Base-by-base conservation (phyloP, 768 basidiomycete genomes). In the Filobasidium floriforme region DNA sequence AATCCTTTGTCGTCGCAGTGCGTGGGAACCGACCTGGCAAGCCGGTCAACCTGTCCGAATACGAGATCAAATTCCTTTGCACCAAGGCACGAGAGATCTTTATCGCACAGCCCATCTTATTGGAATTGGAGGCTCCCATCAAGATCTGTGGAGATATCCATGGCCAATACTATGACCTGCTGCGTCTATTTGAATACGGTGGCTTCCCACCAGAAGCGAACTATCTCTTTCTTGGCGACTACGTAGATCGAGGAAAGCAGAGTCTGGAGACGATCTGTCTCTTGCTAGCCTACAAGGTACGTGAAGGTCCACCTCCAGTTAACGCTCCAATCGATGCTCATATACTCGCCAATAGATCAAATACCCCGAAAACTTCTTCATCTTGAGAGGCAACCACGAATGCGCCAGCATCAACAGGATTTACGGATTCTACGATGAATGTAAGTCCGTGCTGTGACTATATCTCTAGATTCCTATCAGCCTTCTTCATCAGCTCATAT, bases 61-160 rank as follows among this genome's bases (percentile, higher is more conserved):
- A 93, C 83, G 94, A 99, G 83, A 98, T 99, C 85, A 94, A 92
- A 80, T 92, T 93, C 80, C 85, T 99, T 70, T 99, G 94, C 83
- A 96, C 92, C 77, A 96, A 91, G 83, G 93, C 93, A 61, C 84
- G 94, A 72, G 96, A 99, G 81, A 97, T 99, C 77, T 97, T 99
- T 83, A 97, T 99, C 82, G 90, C 90, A 81, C 94, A 99, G 79
- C 94, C 94, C 69, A 97, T 98, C 79, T 83, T 98, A 68, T 85
- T 98, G 79, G 94, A 98, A 82, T 83, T 98, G 72, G 96, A 98
- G 80, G 96, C 94, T 61, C 94, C 94, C 73, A 98, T 99, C 82
- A 99, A 99, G 87, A 99, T 99, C 79, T 98, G 96, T 78, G 94
- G 94, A 94, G 94, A 98, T 80, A 97, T 98, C 73, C 96, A 98